Conservation (phyloP, 192 early-diverging fungal species). For the Kickxella alabastrina region DNA sequence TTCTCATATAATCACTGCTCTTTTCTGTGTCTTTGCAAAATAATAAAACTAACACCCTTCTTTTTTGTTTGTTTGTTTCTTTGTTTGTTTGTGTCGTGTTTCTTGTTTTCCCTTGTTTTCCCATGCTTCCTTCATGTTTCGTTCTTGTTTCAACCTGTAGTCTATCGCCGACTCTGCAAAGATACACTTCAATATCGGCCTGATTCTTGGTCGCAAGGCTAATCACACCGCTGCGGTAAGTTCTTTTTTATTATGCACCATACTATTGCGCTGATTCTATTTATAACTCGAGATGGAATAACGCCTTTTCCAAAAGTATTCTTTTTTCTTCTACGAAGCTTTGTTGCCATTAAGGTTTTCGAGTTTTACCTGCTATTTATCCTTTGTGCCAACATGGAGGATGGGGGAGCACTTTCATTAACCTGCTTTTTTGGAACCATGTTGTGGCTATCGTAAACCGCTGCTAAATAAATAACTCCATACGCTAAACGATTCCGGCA, state of each 20-base stretch:
- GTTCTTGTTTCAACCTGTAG: constrained; percentile 18
- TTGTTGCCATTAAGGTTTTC: not conserved
- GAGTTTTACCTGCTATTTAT: not conserved
- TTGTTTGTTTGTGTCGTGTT: too few species aligned
- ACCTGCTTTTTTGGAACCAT: too few species aligned
- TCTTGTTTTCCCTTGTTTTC: constrained; percentile 10
- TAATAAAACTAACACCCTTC: not conserved
- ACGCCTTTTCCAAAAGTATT: not conserved
- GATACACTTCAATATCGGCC: constrained; percentile 95
- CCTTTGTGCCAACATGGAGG: not conserved
- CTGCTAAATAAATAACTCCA: too few species aligned
- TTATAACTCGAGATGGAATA: too few species aligned
- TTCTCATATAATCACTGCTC: too few species aligned
- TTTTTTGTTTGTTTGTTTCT: constrained; percentile 7
- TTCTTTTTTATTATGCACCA: constrained; percentile 14
- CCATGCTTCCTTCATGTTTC: constrained; percentile 1
- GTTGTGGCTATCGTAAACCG: too few species aligned
- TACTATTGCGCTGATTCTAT: too few species aligned
- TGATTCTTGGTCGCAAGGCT: constrained; percentile 69
- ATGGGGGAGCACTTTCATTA: too few species aligned
- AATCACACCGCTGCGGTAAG: constrained; percentile 81
- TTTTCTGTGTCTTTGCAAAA: not conserved
- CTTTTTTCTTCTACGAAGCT: not conserved
- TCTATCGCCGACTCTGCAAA: constrained; percentile 83
- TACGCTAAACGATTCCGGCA: too few species aligned